Conservation (phyloP, 352 stramenopile genomes). For the Globisporangium barbulae region DNA sequence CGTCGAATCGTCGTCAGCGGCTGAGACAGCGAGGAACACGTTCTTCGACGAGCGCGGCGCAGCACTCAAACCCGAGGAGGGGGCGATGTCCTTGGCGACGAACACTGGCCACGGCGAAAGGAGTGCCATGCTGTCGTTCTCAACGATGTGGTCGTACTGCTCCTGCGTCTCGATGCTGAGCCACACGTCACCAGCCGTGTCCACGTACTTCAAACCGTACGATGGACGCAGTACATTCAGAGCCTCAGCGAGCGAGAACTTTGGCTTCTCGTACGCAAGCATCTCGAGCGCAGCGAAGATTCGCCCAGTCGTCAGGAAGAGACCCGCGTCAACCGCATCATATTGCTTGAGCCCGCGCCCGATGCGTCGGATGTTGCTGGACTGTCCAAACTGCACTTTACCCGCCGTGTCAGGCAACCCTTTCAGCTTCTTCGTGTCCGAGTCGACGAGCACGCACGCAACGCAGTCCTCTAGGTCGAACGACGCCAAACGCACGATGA, state of each 20-base stretch:
- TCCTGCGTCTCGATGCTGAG: slow-evolving; percentile 79
- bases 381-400: slow-evolving; percentile 58
- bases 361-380: slow-evolving; percentile 59
- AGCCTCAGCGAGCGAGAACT: slow-evolving; percentile 83
- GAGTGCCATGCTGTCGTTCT: slow-evolving; percentile 49
- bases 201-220: slow-evolving; percentile 72
- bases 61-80: slow-evolving; percentile 12
- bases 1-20: slow-evolving; percentile 71
- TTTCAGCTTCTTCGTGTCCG: slow-evolving; percentile 53
- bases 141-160: slow-evolving; percentile 55
- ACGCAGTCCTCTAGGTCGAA: slow-evolving; percentile 74
- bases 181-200: slow-evolving; percentile 61
- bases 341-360: slow-evolving; percentile 66
- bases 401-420: slow-evolving; percentile 62
- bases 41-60: slow-evolving; percentile 46
- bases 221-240: slow-evolving; percentile 75
- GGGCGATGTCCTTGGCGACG: slow-evolving; percentile 56
- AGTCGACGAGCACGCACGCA: slow-evolving; percentile 73
- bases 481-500: slow-evolving; percentile 61
- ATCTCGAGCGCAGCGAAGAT: slow-evolving; percentile 83
- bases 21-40: slow-evolving; percentile 74
- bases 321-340: slow-evolving; percentile 72
- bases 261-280: slow-evolving; percentile 79
- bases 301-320: slow-evolving; percentile 66
- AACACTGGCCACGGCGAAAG: slow-evolving; percentile 77